Evolutionary conservation across 2,329 filamentous ascomycete species (phyloP).

Genomic region (Neocatenulostroma microsporum): DNA sequence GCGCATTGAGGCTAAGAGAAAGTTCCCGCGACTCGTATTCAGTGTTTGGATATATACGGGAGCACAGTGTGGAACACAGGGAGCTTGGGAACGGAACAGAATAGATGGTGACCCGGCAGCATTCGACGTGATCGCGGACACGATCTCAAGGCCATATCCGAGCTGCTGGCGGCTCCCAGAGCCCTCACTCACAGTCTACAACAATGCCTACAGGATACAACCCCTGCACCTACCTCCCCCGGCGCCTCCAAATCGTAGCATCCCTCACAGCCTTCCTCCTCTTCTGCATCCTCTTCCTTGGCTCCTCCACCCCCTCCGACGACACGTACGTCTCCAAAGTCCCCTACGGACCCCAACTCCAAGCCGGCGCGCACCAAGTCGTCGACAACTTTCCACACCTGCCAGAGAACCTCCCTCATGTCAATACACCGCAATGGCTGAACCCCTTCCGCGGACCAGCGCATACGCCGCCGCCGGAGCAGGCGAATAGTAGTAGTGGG

Average conservation of each 20-base stretch:
- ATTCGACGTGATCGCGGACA: too few species aligned
- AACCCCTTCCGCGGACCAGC: constrained; percentile 63
- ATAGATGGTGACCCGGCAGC: too few species aligned
- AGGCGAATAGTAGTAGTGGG: constrained; percentile 69
- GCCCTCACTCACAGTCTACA: too few species aligned
- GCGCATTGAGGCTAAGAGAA: too few species aligned
- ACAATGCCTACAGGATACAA: constrained; percentile 21
- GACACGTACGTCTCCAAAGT: constrained; percentile 25
- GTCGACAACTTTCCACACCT: constrained; percentile 26
- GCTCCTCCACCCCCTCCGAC: constrained; percentile 21
- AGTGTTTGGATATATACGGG: too few species aligned
- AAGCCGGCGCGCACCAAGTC: constrained; percentile 35
- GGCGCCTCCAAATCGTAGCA: constrained; percentile 40
- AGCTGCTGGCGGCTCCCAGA: too few species aligned
- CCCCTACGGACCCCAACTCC: constrained; percentile 29
- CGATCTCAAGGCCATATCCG: too few species aligned
- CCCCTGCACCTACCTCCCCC: constrained; percentile 35
- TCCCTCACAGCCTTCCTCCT: constrained; percentile 32
- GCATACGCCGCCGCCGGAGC: constrained; percentile 64
- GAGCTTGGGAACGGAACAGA: too few species aligned
- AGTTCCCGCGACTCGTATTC: too few species aligned
- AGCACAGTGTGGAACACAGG: too few species aligned
- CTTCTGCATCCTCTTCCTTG: constrained; percentile 31
- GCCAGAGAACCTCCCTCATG: constrained; percentile 26
- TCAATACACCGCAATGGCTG: constrained; percentile 25